A percentile compares a stretch with the other conserved stretches of the same genome.
Conservation (phyloP, 2,329 filamentous ascomycete genomes). For the Albophoma yamanashiensis region DNA sequence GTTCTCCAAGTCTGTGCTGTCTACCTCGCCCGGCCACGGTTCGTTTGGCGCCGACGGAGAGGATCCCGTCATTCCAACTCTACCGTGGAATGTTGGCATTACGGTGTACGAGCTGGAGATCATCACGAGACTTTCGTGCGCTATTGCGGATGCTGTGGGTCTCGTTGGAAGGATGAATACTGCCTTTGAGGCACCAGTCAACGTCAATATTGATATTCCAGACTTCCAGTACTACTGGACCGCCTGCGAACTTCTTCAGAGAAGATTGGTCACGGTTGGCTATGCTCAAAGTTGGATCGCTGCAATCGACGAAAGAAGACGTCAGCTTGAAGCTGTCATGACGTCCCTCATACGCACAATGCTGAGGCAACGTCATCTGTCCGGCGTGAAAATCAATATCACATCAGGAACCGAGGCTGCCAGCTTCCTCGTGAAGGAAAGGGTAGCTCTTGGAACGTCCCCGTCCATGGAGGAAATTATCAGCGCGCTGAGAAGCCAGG, state of each 20-base stretch:
- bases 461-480: background rate
- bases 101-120: background rate
- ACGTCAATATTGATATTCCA: background rate
- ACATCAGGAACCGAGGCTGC: background rate
- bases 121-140: background rate
- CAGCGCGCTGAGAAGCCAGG: background rate
- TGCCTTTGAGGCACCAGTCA: background rate
- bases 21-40: background rate
- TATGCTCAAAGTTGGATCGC: background rate
- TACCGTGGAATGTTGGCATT: background rate
- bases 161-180: background rate
- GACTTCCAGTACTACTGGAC: constrained; percentile 1
- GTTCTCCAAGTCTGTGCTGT: background rate
- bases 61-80: background rate
- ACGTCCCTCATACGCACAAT: background rate
- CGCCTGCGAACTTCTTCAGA: background rate
- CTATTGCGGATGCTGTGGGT: background rate
- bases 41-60: background rate
- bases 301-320: background rate
- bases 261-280: background rate
- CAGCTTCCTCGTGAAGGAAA: background rate
- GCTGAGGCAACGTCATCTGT: background rate
- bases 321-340: background rate
- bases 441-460: background rate
- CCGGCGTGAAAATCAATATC: background rate